Evolutionary conservation across 2,329 filamentous ascomycete species (phyloP), one percentile per base, ranked within the genome.

Genomic region (Macrophomina phaseolina): DNA sequence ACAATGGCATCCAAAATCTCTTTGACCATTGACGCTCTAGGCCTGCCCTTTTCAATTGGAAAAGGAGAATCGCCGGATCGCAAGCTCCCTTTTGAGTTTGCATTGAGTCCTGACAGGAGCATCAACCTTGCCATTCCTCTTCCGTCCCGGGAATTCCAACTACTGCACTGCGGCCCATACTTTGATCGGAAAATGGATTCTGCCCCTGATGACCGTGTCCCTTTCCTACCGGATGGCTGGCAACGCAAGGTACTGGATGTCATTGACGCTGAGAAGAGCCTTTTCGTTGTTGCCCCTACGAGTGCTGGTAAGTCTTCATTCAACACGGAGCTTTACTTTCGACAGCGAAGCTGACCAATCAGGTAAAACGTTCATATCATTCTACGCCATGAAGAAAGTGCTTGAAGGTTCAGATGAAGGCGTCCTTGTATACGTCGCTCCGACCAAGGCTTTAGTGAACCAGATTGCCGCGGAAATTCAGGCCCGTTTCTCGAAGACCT

Each of bases 381-480:
- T 94, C 76, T 93, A 94, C 71, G 91, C 91, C 1, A 94, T 94
- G 89, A 90, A 91, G 72, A 89, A 91, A 73, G 81, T 93, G 0
- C 80, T 94, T 9, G 83, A 90, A 73, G 84, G 84, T 4, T 87
- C 86, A 68, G 86, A 94, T 68, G 87, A 92, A 58, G 88, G 87
- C 2, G 84, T 94, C 2, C 78, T 94, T 6, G 89, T 94, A 0
- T 94, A 94, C 70, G 89, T 94, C 5, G 91, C 91, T 0, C 91
- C 91, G 0, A 94, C 91, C 0, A 94, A 94, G 73, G 91, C 92
- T 3, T 81, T 94, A 11, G 91, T 94, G 67, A 94, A 94, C 74
- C 91, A 94, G 75, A 93, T 94, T 70, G 91, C 90, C 1, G 91
- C 91, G 0, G 91, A 94, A 77, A 83, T 94, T 16, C 88, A 92